These are phyloP conservation scores for Saturnispora serradocipensis DNA, from an alignment of 805 yeast genomes.

Conservation along the genomic window DNA sequence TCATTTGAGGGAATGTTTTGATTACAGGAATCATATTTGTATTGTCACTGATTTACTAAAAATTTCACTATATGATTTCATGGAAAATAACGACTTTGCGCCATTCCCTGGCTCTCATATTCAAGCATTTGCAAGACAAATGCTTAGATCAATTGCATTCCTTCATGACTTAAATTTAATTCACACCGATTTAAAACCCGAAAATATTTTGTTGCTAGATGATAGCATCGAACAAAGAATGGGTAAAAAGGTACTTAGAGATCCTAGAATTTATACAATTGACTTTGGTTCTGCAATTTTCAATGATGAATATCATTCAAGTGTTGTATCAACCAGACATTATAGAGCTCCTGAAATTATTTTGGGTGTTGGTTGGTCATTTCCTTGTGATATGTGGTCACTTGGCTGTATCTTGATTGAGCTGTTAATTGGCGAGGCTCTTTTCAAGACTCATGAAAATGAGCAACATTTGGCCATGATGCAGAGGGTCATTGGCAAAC, in stretches of 20 bases:
- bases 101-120: slow-evolving; percentile 95
- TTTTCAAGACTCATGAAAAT: slow-evolving; percentile 92
- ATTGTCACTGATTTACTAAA: slow-evolving; percentile 83
- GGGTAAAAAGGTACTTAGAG: slow-evolving; percentile 41
- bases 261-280: slow-evolving; percentile 79
- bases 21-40: slow-evolving; percentile 88
- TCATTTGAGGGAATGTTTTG: slow-evolving; percentile 82
- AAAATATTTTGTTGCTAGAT: slow-evolving; percentile 68
- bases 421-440: slow-evolving; percentile 85
- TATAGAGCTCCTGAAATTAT: slow-evolving; percentile 97
- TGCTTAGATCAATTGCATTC: slow-evolving; percentile 76
- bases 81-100: slow-evolving; percentile 71
- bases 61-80: slow-evolving; percentile 79
- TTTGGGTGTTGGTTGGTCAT: slow-evolving; percentile 93
- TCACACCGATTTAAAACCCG: slow-evolving; percentile 96
- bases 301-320: slow-evolving; percentile 86
- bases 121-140: slow-evolving; percentile 79
- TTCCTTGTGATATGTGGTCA: slow-evolving; percentile 96
- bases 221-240: slow-evolving; percentile 36
- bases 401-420: slow-evolving; percentile 91
- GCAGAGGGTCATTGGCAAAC: slow-evolving; percentile 62
- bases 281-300: slow-evolving; percentile 98
- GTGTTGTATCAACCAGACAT: slow-evolving; percentile 89
- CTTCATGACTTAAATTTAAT: slow-evolving; percentile 83
- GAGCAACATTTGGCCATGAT: slow-evolving; percentile 92